Percentiles rank a stretch among this genome's conserved stretches.
phyloP scores from a whole-genome alignment of 805 yeast species.

The Candida nitratophila region DNA sequence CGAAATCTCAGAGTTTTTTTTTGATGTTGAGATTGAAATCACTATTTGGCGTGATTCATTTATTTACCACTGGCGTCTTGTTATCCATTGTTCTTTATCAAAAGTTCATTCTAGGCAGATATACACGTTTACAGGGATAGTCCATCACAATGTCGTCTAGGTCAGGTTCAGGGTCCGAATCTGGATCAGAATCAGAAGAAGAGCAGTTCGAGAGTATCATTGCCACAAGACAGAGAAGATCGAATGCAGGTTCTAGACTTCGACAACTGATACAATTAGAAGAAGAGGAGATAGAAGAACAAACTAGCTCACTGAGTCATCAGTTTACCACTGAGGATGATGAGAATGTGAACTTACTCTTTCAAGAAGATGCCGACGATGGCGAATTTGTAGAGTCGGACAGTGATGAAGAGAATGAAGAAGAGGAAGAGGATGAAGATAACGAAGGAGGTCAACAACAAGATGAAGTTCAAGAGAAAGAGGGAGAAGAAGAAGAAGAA shows the following conservation, averaged over 20 bases:
- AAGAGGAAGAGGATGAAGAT: constrained; percentile 22
- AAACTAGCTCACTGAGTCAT: background rate
- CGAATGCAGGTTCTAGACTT: constrained; percentile 88
- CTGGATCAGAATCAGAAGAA: constrained; percentile 17
- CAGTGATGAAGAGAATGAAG: constrained; percentile 24
- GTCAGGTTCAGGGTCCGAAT: constrained; percentile 10
- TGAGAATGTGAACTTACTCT: constrained; percentile 63
- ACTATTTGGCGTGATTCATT: no score
- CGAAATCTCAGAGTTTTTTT: no score
- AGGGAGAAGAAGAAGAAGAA: constrained; percentile 18
- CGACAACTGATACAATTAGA: constrained; percentile 67
- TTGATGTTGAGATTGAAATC: no score
- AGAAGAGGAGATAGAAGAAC: constrained; percentile 28
- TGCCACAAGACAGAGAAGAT: constrained; percentile 67
- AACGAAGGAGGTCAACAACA: constrained; percentile 14
- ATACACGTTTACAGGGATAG: no score
- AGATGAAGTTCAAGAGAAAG: constrained; percentile 17
- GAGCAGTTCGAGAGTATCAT: constrained; percentile 50
- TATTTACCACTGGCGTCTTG: no score
- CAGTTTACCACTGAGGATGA: constrained; percentile 51
- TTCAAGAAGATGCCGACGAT: constrained; percentile 57
- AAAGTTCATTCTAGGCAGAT: no score
- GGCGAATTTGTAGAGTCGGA: constrained; percentile 34
- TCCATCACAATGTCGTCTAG: no score
- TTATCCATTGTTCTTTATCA: no score